Conservation (phyloP, 1,284 basidiomycete genomes). For the Cutaneotrichosporon spelunceum region DNA sequence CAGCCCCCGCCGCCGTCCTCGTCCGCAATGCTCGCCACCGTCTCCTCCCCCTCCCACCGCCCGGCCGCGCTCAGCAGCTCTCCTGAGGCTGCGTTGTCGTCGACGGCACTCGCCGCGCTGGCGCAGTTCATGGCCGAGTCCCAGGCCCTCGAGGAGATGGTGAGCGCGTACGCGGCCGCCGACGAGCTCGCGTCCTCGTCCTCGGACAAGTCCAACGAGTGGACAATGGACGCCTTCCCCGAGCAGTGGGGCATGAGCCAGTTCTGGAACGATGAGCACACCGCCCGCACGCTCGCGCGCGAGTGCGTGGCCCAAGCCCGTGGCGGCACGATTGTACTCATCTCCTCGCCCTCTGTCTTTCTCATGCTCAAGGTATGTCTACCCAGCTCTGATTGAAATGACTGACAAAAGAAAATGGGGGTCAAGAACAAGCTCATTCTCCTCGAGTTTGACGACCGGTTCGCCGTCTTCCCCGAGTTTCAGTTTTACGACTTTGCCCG, state of each 20-base stretch:
- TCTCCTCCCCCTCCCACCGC: neutral
- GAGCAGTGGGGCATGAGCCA: conserved; percentile 22
- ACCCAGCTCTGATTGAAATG: too few relatives aligned
- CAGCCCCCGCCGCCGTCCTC: neutral
- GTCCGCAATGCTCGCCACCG: conserved; percentile 8
- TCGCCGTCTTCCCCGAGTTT: conserved; percentile 21
- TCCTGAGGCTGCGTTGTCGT: neutral
- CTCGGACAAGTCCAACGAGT: neutral
- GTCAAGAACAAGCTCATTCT: conserved; percentile 18
- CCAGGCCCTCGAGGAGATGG: conserved; percentile 1
- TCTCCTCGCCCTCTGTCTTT: conserved; percentile 14
- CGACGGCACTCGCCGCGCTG: neutral
- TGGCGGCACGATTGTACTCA: conserved; percentile 13
- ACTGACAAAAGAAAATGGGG: conserved; percentile 13
- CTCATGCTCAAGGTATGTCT: conserved; percentile 16
- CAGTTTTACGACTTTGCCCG: conserved; percentile 14
- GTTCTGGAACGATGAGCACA: conserved; percentile 22
- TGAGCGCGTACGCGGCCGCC: neutral
- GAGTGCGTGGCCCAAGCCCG: conserved; percentile 10
- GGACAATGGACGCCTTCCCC: conserved; percentile 15
- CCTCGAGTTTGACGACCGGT: conserved; percentile 20
- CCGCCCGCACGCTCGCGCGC: conserved; percentile 5
- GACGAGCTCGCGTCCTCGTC: conserved; percentile 5
- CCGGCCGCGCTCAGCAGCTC: neutral
- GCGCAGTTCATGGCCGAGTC: conserved; percentile 1